Percentiles rank a stretch among this genome's conserved stretches.
These are phyloP conservation scores for Aegle marmelos DNA, from an alignment of 345 rosid species.

Conservation along the genomic window DNA sequence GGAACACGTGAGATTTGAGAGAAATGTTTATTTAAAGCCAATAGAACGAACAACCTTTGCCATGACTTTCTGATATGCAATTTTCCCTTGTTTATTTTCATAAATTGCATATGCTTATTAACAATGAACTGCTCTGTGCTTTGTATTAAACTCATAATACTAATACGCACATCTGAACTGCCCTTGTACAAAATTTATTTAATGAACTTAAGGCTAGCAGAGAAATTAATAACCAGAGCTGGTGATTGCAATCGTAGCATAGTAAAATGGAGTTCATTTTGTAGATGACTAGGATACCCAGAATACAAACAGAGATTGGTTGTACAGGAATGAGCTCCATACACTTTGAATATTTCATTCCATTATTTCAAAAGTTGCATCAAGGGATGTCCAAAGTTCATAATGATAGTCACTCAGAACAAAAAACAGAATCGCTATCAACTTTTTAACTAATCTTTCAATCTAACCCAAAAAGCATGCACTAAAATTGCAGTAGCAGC, in stretches of 20 bases:
- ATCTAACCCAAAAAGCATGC: slow-evolving; percentile 6
- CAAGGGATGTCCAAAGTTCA: slow-evolving; percentile 7
- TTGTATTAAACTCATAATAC: too few species aligned
- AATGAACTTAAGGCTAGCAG: not conserved
- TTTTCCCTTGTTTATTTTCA: too few species aligned
- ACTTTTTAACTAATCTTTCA: slow-evolving; percentile 12
- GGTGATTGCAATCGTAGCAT: not conserved
- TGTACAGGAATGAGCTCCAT: not conserved
- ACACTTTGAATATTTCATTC: not conserved
- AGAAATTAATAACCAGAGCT: not conserved
- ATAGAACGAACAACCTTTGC: too few species aligned
- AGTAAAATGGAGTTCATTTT: not conserved
- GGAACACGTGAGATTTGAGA: too few species aligned
- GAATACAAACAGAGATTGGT: not conserved
- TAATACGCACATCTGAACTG: too few species aligned
- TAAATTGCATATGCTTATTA: too few species aligned
- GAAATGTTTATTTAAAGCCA: too few species aligned
- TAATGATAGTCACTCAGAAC: not conserved
- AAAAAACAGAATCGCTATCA: not conserved
- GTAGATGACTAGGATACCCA: not conserved
- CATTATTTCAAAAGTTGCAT: slow-evolving; percentile 19
- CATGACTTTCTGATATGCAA: too few species aligned
- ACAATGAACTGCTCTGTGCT: too few species aligned
- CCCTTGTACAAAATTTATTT: too few species aligned
- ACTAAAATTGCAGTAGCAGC: slow-evolving; percentile 2